phyloP scores from a whole-genome alignment of 805 yeast species.

The Jamesozyma lodderae region DNA sequence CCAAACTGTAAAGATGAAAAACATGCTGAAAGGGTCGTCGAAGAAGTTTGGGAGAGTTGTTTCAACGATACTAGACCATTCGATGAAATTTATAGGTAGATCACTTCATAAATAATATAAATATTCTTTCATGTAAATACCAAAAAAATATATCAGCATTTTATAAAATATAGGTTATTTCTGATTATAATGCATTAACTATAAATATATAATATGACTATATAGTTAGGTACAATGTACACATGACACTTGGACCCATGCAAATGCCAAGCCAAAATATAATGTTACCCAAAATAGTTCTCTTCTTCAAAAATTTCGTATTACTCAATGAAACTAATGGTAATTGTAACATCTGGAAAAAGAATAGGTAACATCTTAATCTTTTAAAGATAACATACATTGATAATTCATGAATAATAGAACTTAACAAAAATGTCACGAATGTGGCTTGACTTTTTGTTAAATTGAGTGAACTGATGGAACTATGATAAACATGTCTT shows the following conservation, averaged over 20 bases:
- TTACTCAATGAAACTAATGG: constrained; percentile 52
- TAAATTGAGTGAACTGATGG: constrained; percentile 65
- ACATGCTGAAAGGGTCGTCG: constrained; percentile 71
- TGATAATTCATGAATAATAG: constrained; percentile 80
- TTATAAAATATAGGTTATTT: too few relatives aligned
- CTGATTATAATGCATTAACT: not conserved
- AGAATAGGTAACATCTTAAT: constrained; percentile 71
- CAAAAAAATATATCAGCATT: not conserved
- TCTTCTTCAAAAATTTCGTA: constrained; percentile 46
- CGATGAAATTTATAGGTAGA: constrained; percentile 73
- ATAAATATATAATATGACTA: not conserved
- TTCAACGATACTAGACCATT: constrained; percentile 94
- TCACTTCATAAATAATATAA: not conserved
- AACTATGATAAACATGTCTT: constrained; percentile 89
- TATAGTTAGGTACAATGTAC: constrained; percentile 64
- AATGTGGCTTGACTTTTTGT: constrained; percentile 63
- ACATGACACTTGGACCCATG: constrained; percentile 80
- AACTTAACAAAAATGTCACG: constrained; percentile 68
- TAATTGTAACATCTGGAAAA: constrained; percentile 80
- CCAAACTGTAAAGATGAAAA: constrained; percentile 68
- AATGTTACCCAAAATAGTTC: constrained; percentile 60
- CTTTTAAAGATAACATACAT: constrained; percentile 83
- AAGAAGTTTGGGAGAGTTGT: constrained; percentile 86
- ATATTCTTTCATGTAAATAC: not conserved
- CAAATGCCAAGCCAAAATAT: constrained; percentile 90